Conservation (phyloP, 805 yeast species). For the Candida adriatica region DNA sequence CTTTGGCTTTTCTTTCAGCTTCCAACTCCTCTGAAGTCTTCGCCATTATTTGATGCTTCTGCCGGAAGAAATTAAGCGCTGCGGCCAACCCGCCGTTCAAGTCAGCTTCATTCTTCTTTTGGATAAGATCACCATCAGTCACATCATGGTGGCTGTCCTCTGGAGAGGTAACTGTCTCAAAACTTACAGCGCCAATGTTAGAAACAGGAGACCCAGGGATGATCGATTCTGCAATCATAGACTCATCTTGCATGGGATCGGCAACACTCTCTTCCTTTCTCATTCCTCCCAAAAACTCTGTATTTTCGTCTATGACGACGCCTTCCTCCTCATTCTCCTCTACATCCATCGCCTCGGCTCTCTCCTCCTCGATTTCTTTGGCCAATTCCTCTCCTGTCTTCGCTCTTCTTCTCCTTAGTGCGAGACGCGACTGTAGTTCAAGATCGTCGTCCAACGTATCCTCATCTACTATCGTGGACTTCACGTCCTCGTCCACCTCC, state of each 20-base stretch:
- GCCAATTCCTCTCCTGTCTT: conserved; percentile 19
- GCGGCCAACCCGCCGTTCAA: conserved; percentile 22
- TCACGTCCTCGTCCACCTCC: conserved; percentile 16
- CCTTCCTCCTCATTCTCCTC: conserved; percentile 11
- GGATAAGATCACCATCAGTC: not conserved
- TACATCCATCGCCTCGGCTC: conserved; percentile 12
- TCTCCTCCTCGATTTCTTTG: conserved; percentile 15
- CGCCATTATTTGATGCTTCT: conserved; percentile 10
- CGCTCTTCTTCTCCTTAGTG: conserved; percentile 17
- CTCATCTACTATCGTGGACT: conserved; percentile 24
- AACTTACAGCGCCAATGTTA: not conserved
- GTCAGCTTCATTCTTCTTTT: conserved; percentile 2
- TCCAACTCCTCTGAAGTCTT: conserved; percentile 8
- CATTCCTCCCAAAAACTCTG: conserved; percentile 28
- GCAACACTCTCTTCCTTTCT: conserved; percentile 9
- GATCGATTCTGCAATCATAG: not conserved
- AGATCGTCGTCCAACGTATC: conserved; percentile 14
- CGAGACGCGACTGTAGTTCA: conserved; percentile 22
- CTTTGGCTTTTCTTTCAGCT: conserved; percentile 7
- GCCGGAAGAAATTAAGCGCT: conserved; percentile 17
- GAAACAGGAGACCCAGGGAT: no score
- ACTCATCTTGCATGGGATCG: conserved; percentile 1
- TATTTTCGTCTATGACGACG: conserved; percentile 28
- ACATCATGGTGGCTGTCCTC: not conserved
- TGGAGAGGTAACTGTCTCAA: not conserved